Base-by-base conservation (phyloP, 345 rosid genomes). In the Linum lewisii region DNA sequence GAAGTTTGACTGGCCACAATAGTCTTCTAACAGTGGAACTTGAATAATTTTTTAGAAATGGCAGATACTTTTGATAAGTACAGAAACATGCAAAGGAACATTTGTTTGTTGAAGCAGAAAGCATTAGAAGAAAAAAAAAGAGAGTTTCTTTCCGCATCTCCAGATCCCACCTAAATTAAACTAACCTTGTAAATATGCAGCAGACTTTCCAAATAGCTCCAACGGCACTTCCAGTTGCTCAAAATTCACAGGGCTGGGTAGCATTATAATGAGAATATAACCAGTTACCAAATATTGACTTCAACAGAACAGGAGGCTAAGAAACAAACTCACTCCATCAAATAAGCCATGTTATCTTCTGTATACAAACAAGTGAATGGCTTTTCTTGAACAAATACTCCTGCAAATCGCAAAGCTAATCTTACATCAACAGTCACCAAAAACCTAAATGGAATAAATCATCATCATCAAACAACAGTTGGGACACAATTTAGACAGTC, bases 211-310 rank as follows among this genome's bases (percentile, higher is more conserved):
- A 71, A 89, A 89, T 73, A 85, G 63, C 19, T 76, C 84, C 72
- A 71, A 44, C 62, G 92, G 84, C 71, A 89, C 91, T 70, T 89
- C 94, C 62, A 84, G 54, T 76, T 93, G 97, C 72, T 93, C 97
- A 76, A 78, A 89, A 49, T 87, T 86, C 66, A 82, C 66, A 24
- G 84, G 79, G 72, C 99, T 89, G 76, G 45, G 18, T 68, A 73
- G 52, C 57, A 72, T 61, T 38, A 42, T 15, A 61, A 61, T 62
- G 58, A 54, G 22, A 66, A 60, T 6, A 38, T 5, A 60, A 53
- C 53, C 9, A 14, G 5, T 23, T 19, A 60, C 38, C 34, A 64
- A 13, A 36, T 1, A 42, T 3, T 20, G 6, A 42, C 19, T 23
- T 42, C 47, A 42, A 22, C 13, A 15, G 21, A 34, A 1, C 44